phyloP scores from a whole-genome alignment of 768 basidiomycete genomes.

The Mycena venus region DNA sequence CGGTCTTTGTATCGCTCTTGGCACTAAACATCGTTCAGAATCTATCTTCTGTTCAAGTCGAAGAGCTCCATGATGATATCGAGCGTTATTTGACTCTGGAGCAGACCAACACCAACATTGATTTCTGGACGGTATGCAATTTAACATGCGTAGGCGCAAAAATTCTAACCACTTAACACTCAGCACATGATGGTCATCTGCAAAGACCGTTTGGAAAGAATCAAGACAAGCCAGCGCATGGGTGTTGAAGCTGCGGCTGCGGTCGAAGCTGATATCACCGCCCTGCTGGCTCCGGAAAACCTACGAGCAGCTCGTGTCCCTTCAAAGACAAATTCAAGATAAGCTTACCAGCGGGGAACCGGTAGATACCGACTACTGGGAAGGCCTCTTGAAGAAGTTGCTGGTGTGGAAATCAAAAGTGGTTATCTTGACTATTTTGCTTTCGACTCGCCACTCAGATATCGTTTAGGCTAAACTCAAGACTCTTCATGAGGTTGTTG shows the following conservation, averaged over 20 bases:
- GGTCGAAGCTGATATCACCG: conserved; percentile 88
- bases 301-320: conserved; percentile 82
- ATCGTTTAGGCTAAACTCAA: conserved; percentile 85
- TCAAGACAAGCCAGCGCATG: conserved; percentile 72
- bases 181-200: conserved; percentile 99
- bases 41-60: conserved; percentile 87
- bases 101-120: conserved; percentile 85
- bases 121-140: conserved; percentile 91
- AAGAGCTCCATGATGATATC: conserved; percentile 96
- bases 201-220: conserved; percentile 87
- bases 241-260: conserved; percentile 80
- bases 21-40: conserved; percentile 63
- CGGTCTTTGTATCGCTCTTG: neutral
- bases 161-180: neutral
- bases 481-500: conserved; percentile 94
- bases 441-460: conserved; percentile 19
- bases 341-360: conserved; percentile 95
- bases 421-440: neutral
- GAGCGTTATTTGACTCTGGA: conserved; percentile 92
- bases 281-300: conserved; percentile 88
- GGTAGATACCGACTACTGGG: conserved; percentile 98
- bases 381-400: conserved; percentile 89
- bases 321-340: conserved; percentile 89
- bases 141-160: conserved; percentile 3
- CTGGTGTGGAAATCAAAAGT: conserved; percentile 99